Conservation (phyloP, 2,329 filamentous ascomycete species). For the Nothomitra cinnamomea region DNA sequence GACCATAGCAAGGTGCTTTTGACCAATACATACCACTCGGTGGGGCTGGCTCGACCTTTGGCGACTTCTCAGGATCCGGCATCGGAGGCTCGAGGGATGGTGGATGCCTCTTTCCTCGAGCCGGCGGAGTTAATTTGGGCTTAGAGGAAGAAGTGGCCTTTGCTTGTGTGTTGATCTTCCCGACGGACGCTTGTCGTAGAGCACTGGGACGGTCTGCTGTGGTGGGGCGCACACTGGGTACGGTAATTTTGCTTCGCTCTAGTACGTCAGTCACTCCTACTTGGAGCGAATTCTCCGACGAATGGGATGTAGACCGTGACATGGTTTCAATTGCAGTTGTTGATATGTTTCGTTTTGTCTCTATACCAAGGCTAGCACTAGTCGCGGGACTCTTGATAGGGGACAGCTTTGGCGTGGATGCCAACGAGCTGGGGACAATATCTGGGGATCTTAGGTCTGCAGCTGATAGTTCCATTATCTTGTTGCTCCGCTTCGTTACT, state of each 20-base stretch:
- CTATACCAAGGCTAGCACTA: background rate
- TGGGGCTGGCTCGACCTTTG: slow-evolving; percentile 44
- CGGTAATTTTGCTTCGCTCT: background rate
- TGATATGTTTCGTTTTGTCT: background rate
- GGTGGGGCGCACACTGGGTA: background rate
- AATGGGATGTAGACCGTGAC: background rate
- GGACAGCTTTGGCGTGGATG: background rate
- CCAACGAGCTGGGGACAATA: background rate
- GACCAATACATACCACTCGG: slow-evolving; percentile 61
- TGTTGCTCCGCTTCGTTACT: slow-evolving; percentile 4
- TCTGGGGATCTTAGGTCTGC: slow-evolving; percentile 3
- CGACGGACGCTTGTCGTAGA: slow-evolving; percentile 4
- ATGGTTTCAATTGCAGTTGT: background rate
- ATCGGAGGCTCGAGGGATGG: slow-evolving; percentile 14
- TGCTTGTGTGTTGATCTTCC: slow-evolving; percentile 6
- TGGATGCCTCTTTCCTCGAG: slow-evolving; percentile 8
- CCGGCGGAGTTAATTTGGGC: background rate
- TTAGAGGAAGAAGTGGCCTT: background rate
- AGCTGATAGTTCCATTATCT: slow-evolving; percentile 5
- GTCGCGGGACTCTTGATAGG: background rate
- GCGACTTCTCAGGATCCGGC: slow-evolving; percentile 25
- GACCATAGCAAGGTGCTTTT: slow-evolving; percentile 44
- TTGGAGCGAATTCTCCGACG: background rate
- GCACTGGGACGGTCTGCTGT: background rate
- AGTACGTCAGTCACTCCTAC: background rate